Evolutionary conservation across 805 yeast genomes (phyloP).

Genomic region (Barnettozyma wickerhamii): DNA sequence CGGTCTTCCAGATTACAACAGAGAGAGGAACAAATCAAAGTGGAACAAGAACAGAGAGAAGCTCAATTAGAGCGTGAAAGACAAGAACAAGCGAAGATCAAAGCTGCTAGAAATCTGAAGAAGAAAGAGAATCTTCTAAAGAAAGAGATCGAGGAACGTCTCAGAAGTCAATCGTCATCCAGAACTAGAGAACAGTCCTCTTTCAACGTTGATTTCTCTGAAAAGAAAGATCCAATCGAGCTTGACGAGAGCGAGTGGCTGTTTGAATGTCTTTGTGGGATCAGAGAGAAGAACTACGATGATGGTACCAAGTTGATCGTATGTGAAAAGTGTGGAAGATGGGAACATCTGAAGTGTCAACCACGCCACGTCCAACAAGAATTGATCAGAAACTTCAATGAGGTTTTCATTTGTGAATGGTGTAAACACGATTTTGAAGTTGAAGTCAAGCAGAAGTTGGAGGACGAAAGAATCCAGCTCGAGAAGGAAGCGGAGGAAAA

Average conservation of each 20-base stretch:
- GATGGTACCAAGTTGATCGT: constrained; percentile 32
- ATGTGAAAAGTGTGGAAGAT: constrained; percentile 33
- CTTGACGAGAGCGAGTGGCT: constrained; percentile 34
- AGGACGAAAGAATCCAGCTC: constrained; percentile 17
- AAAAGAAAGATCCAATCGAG: constrained; percentile 21
- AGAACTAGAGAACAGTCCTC: constrained; percentile 16
- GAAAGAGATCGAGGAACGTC: constrained; percentile 23
- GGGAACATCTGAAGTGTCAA: constrained; percentile 37
- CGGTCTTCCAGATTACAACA: constrained; percentile 72
- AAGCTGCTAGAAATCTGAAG: constrained; percentile 31
- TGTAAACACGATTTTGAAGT: constrained; percentile 25
- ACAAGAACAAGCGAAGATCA: constrained; percentile 38
- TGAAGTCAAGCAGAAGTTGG: constrained; percentile 18
- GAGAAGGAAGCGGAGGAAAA: constrained; percentile 21
- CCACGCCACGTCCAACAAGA: constrained; percentile 25
- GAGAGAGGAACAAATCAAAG: constrained; percentile 52
- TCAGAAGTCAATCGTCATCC: constrained; percentile 14
- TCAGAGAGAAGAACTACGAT: constrained; percentile 30
- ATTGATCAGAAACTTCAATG: constrained; percentile 22
- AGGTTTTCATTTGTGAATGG: constrained; percentile 26
- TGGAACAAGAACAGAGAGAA: constrained; percentile 40
- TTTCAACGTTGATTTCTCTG: constrained; percentile 27
- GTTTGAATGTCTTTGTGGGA: constrained; percentile 36
- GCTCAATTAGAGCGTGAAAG: constrained; percentile 16
- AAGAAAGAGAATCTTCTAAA: constrained; percentile 19